phyloP scores from a whole-genome alignment of 495 filamentous ascomycete species.

The Tuber calosporum region DNA sequence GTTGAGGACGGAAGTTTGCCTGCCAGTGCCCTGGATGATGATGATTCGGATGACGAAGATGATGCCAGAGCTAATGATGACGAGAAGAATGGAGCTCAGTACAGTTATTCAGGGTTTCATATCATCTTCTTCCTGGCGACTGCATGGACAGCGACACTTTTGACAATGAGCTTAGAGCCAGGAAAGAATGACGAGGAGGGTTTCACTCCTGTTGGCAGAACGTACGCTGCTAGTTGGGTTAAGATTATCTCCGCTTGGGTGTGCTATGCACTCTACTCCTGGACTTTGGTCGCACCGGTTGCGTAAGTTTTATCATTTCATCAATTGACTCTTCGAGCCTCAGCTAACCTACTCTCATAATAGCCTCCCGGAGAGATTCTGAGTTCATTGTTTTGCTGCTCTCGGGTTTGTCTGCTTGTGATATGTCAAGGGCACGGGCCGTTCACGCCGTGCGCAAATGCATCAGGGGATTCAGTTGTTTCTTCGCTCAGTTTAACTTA shows the following conservation, averaged over 20 bases:
- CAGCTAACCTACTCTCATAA: neutral
- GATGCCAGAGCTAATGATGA: constrained; percentile 66
- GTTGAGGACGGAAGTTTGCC: constrained; percentile 87
- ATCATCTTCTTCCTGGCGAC: constrained; percentile 96
- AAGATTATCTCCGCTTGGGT: constrained; percentile 98
- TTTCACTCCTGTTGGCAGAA: constrained; percentile 85
- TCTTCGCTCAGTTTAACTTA: neutral
- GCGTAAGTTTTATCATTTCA: constrained; percentile 40
- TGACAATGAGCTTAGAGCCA: constrained; percentile 74
- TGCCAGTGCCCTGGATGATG: constrained; percentile 77
- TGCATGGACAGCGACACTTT: constrained; percentile 85
- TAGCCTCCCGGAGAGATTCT: constrained; percentile 1
- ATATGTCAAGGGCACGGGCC: neutral
- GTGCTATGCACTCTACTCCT: constrained; percentile 88
- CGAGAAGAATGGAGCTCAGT: constrained; percentile 81
- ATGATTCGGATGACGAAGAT: constrained; percentile 60
- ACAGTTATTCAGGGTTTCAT: constrained; percentile 95
- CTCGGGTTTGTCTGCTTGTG: neutral
- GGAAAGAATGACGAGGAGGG: constrained; percentile 50
- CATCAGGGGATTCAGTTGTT: neutral
- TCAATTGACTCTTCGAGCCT: neutral
- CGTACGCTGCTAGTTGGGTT: constrained; percentile 97
- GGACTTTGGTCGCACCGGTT: constrained; percentile 83
- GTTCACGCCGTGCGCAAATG: neutral
- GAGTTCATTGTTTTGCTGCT: neutral